A percentile compares a stretch with the other conserved stretches of the same genome.
Conservation (phyloP, 345 rosid genomes). For the Geranium rotundifolium region DNA sequence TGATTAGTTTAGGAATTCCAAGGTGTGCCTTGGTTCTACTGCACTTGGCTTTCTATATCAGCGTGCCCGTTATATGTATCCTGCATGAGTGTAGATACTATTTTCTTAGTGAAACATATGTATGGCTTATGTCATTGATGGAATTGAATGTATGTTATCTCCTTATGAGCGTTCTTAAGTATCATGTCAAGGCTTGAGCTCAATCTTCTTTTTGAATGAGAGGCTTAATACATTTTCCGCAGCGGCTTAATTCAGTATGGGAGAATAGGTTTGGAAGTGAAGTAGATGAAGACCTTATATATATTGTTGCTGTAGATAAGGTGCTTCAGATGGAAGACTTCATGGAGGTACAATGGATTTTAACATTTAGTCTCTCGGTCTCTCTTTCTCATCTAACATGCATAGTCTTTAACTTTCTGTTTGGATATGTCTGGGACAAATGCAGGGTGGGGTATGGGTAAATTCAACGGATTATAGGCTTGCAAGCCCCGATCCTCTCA, state of each 20-base stretch:
- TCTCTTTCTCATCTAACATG: conserved; percentile 1
- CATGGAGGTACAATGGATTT: conserved; percentile 46
- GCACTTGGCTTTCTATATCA: neutral
- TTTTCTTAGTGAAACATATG: too few species aligned
- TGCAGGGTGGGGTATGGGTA: conserved; percentile 77
- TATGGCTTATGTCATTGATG: too few species aligned
- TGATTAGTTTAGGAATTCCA: neutral
- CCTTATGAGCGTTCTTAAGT: too few species aligned
- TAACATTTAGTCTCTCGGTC: neutral
- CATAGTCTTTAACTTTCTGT: neutral
- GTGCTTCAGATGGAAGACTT: conserved; percentile 85
- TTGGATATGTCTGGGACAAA: conserved; percentile 9
- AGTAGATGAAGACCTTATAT: conserved; percentile 41
- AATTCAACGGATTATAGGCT: conserved; percentile 54
- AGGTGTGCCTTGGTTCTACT: neutral
- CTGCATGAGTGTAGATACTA: neutral
- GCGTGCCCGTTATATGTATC: too few species aligned
- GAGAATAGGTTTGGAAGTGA: conserved; percentile 61
- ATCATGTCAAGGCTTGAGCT: neutral
- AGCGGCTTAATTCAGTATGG: conserved; percentile 72
- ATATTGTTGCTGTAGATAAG: conserved; percentile 49
- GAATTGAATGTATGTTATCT: too few species aligned
- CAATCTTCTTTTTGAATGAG: conserved; percentile 1
- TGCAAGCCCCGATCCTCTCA: conserved; percentile 78
- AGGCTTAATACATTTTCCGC: conserved; percentile 8